These are phyloP conservation scores for Rhododendron ferrugineum DNA, from an alignment of 148 eudicot species.

Conservation along the genomic window DNA sequence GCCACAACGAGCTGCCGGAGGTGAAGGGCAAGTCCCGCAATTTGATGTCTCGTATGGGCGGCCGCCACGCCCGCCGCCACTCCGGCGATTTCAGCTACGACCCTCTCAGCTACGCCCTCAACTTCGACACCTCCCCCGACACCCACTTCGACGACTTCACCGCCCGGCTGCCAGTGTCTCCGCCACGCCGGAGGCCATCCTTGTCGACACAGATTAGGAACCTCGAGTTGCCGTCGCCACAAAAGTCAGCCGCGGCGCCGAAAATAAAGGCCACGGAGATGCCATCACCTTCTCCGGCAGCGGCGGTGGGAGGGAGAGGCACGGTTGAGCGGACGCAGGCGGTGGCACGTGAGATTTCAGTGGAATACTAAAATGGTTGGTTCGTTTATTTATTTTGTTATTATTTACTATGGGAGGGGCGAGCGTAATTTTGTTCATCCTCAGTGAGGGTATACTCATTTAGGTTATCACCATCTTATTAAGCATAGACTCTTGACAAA, in stretches of 20 bases:
- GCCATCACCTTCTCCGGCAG: background rate
- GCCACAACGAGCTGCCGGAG: constrained; percentile 18
- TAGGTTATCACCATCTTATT: too few species aligned
- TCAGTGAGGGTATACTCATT: background rate
- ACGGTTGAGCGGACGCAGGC: background rate
- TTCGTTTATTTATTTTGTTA: background rate
- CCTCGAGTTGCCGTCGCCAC: background rate
- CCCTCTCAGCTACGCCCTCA: constrained; percentile 59
- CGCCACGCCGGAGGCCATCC: background rate
- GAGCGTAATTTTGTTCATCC: background rate
- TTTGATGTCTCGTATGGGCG: constrained; percentile 25
- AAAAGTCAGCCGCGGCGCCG: too few species aligned
- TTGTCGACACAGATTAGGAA: background rate
- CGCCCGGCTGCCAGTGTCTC: constrained; percentile 33
- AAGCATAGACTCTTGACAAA: too few species aligned
- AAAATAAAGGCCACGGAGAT: background rate
- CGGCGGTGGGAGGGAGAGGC: background rate
- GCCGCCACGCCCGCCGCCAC: constrained; percentile 23
- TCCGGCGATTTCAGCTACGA: constrained; percentile 50
- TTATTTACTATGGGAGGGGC: too few species aligned
- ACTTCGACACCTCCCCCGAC: constrained; percentile 35
- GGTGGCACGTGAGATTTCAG: background rate
- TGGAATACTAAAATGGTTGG: background rate
- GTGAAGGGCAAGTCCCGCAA: constrained; percentile 17
- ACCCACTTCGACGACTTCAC: constrained; percentile 24